Percentiles rank a stretch among this genome's conserved stretches.
These are phyloP conservation scores for Cytospora piceicola DNA, from an alignment of 2,329 filamentous ascomycete genomes.

Conservation along the genomic window DNA sequence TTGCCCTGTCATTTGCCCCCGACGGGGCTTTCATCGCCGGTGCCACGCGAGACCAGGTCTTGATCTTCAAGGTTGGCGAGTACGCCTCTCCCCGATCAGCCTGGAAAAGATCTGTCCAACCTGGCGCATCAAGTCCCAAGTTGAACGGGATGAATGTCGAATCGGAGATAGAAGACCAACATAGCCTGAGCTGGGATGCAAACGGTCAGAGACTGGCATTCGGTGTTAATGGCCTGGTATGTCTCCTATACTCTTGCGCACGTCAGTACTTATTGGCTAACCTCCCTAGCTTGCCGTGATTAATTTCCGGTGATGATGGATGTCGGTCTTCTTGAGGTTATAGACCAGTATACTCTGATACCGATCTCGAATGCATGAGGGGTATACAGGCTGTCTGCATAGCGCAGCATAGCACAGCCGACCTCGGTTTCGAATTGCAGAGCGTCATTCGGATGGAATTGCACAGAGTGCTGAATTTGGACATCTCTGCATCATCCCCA, in stretches of 20 bases:
- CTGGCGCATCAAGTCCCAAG: constrained; percentile 57
- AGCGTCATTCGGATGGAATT: background rate
- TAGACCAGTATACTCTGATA: background rate
- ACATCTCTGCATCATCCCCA: background rate
- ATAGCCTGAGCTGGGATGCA: constrained; percentile 66
- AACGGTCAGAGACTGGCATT: constrained; percentile 66
- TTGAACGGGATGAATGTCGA: constrained; percentile 47
- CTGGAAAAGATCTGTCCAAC: constrained; percentile 60
- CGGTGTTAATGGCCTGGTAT: constrained; percentile 64
- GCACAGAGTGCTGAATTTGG: background rate
- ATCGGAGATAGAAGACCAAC: constrained; percentile 62
- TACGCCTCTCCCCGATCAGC: constrained; percentile 61
- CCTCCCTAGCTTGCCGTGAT: constrained; percentile 38
- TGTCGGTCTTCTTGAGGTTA: background rate
- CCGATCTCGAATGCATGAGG: background rate
- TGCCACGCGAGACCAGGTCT: constrained; percentile 60
- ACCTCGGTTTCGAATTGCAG: background rate
- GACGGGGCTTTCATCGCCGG: constrained; percentile 67
- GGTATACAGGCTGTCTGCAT: background rate
- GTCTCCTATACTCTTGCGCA: constrained; percentile 38
- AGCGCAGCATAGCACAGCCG: background rate
- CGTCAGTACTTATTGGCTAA: constrained; percentile 26
- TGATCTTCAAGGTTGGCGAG: constrained; percentile 69
- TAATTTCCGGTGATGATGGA: constrained; percentile 35
- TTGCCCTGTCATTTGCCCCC: constrained; percentile 64